Evolutionary conservation across 2,329 filamentous ascomycete species (phyloP), one percentile per base, ranked within the genome.

Genomic region (Stachybotrys chlorohalonatus): DNA sequence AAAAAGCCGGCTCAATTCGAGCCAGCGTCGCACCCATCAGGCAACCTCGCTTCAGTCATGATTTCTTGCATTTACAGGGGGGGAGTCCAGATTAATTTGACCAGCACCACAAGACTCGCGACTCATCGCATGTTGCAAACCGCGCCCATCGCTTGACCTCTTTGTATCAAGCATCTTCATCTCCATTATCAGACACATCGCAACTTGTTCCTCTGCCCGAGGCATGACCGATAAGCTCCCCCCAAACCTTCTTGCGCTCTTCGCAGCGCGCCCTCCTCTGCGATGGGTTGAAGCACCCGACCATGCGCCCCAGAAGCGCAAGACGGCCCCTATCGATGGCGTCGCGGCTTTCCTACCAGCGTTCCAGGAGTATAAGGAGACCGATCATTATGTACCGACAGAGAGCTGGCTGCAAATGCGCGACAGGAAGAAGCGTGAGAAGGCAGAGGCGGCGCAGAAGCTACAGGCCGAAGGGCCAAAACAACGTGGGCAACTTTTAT

Each of bases 171-270:
- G 24, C 24, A 24, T 24, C 24, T 24, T 24, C 24, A 24, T 24
- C 24, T 24, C 24, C 24, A 2, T 24, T 4, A 24, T 24, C 24
- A 24, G 24, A 4, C 24, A 24, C 24, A 24, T 24, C 24, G 24
- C 24, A 24, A 24, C 24, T 24, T 24, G 24, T 24, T 24, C 24
- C 4, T 24, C 24, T 24, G 24, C 24, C 24, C 24, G 36, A 42
- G 46, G 53, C 58, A 99, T 97, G 94, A 97, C 94, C 52, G 93
- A 96, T 80, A 94, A 95, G 74, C 87, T 99, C 17, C 93, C 94
- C 56, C 90, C 89, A 54, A 93, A 95, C 69, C 82, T 97, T 56
- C 81, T 97, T 64, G 89, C 89, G 73, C 89, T 97, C 62, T 99
- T 99, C 76, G 89, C 93, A 74, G 90, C 94, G 68, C 89, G 94